Percentiles rank a stretch among this genome's conserved stretches.
Conservation (phyloP, 805 yeast genomes). For the Ogataea polymorpha region DNA sequence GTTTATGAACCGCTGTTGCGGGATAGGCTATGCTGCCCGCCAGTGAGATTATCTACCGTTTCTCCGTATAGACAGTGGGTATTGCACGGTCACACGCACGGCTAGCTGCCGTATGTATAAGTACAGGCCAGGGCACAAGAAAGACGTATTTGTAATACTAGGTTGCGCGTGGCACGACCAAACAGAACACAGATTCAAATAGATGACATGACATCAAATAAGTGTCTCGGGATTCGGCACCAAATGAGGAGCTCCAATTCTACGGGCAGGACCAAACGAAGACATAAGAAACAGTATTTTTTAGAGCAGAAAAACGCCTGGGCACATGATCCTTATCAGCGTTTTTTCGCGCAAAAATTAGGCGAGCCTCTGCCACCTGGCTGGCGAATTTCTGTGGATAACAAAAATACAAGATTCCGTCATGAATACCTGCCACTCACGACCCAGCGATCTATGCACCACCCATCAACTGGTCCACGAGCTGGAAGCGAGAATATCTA, state of each 20-base stretch:
- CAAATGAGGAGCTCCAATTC: neutral
- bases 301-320: constrained; percentile 15
- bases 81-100: neutral
- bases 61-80: neutral
- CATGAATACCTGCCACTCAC: constrained; percentile 8
- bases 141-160: too few species aligned
- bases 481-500: neutral
- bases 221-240: neutral
- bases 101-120: neutral
- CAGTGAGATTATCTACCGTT: neutral
- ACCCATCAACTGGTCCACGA: neutral
- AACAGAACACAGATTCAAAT: too few species aligned
- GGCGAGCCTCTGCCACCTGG: constrained; percentile 18
- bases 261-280: neutral
- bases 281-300: constrained; percentile 2
- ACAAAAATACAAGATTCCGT: constrained; percentile 19
- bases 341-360: constrained; percentile 19
- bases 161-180: too few species aligned
- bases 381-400: constrained; percentile 18
- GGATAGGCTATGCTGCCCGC: neutral
- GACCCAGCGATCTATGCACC: too few species aligned
- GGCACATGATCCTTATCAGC: constrained; percentile 28
- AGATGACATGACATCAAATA: too few species aligned
- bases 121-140: neutral
- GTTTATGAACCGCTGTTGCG: neutral